Evolutionary conservation across 495 filamentous ascomycete species (phyloP), one percentile per base, ranked within the genome.

Genomic region (Podospora tetraspora): DNA sequence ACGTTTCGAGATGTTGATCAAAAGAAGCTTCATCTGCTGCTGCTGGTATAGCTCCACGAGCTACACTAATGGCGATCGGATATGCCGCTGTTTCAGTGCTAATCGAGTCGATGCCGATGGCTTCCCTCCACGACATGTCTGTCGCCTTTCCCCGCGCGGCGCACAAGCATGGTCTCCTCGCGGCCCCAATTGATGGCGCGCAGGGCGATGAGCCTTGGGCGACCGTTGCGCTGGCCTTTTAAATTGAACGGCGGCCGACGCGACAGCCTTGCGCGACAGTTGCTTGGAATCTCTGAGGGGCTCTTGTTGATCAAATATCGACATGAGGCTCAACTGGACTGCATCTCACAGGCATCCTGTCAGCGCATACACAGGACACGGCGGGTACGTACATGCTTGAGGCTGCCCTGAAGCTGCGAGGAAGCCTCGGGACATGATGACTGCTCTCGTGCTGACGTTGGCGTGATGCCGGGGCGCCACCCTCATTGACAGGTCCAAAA

Each of bases 261-360:
- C 43, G 43, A n/a, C 43, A 52, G 16, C 19, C 43, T 52, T 52
- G 43, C 43, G 43, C 43, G 43, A 52, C 43, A 8, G 29, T 12
- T 29, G 61, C n/a, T 32, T 22, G 27, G 32, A 13, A 9, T 25
- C 43, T 10, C 24, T 3, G n/a, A 12, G 21, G 64, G 27, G 2
- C 7, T 58, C 25, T 22, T 12, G 21, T 57, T 4, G 57, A 64
- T 68, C 29, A 29, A 23, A 65, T 65, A 61, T 65, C 52, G 56
- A 60, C 32, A 57, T 71, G 70, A 71, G 70, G 70, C 70, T 71
- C 70, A 71, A 63, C 29, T 66, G 52, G 37, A 60, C 37, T 71
- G 70, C 70, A 71, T 68, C 66, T 63, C 66, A 68, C 60, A 63
- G 60, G 60, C 64, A 60, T 56, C n/a, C 21, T 61, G 25, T 62